A percentile compares a stretch with the other conserved stretches of the same genome.
These are phyloP conservation scores for Alloascoidea hylecoeti DNA, from an alignment of 805 yeast genomes.

Conservation along the genomic window DNA sequence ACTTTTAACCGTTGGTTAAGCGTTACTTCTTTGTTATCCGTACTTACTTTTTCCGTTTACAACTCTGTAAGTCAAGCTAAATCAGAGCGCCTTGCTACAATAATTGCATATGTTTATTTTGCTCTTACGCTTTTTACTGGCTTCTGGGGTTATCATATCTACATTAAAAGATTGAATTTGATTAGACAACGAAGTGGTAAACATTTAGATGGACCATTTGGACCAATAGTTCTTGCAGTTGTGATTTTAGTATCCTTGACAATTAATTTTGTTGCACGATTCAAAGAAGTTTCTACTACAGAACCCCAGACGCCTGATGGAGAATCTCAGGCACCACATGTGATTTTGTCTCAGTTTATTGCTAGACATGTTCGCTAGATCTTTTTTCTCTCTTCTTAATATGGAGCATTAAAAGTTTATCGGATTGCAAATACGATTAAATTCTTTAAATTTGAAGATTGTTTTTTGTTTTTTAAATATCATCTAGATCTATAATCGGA, in stretches of 20 bases:
- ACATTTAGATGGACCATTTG: slow-evolving; percentile 81
- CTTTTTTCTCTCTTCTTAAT: too few relatives aligned
- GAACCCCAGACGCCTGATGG: too few relatives aligned
- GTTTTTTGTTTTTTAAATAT: too few relatives aligned
- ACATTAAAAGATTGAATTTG: slow-evolving; percentile 51
- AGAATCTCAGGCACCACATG: too few relatives aligned
- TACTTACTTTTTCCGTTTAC: slow-evolving; percentile 75
- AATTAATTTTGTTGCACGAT: slow-evolving; percentile 38
- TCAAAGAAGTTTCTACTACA: too few relatives aligned
- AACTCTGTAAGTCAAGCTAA: slow-evolving; percentile 38
- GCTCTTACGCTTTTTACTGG: slow-evolving; percentile 72
- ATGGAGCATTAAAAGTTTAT: too few relatives aligned
- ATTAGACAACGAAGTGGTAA: slow-evolving; percentile 74
- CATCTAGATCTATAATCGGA: too few relatives aligned
- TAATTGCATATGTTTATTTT: slow-evolving; percentile 69
- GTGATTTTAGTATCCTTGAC: slow-evolving; percentile 55
- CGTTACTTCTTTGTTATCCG: slow-evolving; percentile 72
- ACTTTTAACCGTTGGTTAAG: slow-evolving; percentile 94
- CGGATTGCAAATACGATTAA: too few relatives aligned
- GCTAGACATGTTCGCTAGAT: too few relatives aligned
- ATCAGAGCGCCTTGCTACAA: slow-evolving; percentile 39
- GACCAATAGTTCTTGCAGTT: slow-evolving; percentile 69
- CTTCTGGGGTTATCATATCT: slow-evolving; percentile 78
- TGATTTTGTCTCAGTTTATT: too few relatives aligned
- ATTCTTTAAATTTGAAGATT: too few relatives aligned